Conservation (phyloP, 768 basidiomycete genomes). For the Pisolithus sp. region DNA sequence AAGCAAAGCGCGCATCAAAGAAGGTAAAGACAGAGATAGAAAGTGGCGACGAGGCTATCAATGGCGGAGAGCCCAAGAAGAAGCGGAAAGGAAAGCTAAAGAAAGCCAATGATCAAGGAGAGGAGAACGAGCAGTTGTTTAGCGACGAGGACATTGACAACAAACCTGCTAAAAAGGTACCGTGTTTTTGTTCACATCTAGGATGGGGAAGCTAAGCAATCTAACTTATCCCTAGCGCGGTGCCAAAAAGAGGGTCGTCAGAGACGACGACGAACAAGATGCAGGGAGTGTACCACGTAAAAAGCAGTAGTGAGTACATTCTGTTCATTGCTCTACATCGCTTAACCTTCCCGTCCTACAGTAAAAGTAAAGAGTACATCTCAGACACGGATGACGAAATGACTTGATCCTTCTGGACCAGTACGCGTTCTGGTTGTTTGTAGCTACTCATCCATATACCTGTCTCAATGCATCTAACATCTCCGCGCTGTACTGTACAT, state of each 20-base stretch:
- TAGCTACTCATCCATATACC: not conserved
- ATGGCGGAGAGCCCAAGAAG: slow-evolving; percentile 53
- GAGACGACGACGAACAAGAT: slow-evolving; percentile 77
- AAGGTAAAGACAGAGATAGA: slow-evolving; percentile 47
- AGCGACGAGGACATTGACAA: slow-evolving; percentile 59
- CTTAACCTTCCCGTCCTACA: slow-evolving; percentile 23
- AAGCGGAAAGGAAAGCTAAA: slow-evolving; percentile 74
- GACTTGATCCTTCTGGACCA: slow-evolving; percentile 16
- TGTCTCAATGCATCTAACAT: not conserved
- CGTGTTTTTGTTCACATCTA: slow-evolving; percentile 5
- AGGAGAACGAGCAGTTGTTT: slow-evolving; percentile 61
- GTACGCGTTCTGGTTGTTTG: slow-evolving; percentile 12
- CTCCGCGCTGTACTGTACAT: not conserved
- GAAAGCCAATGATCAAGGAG: slow-evolving; percentile 44
- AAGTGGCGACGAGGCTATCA: slow-evolving; percentile 43
- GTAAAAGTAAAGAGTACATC: slow-evolving; percentile 85
- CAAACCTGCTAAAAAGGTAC: slow-evolving; percentile 67
- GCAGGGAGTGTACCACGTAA: slow-evolving; percentile 55
- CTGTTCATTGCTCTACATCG: not conserved
- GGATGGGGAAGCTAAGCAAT: not conserved
- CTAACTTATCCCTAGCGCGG: slow-evolving; percentile 26
- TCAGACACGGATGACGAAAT: slow-evolving; percentile 83
- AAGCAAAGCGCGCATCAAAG: slow-evolving; percentile 47
- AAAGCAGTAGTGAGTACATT: slow-evolving; percentile 62
- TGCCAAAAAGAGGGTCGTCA: slow-evolving; percentile 68